Evolutionary conservation across 2,329 filamentous ascomycete genomes (phyloP).

Genomic region (Penicillium sp.): DNA sequence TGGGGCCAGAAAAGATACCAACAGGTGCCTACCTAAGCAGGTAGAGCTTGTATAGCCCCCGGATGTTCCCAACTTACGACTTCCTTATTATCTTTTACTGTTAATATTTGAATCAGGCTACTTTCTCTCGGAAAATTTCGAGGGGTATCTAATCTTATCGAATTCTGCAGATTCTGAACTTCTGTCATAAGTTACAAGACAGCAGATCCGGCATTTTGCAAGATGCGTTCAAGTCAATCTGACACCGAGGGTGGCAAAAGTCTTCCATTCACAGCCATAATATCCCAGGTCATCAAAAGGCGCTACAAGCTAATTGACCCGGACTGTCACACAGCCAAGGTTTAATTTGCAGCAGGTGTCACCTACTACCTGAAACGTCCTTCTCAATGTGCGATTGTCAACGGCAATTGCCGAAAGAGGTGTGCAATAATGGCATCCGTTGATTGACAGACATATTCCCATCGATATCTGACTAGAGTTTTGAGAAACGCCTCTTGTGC

Average conservation of each 20-base stretch:
- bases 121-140: background rate
- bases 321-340: background rate
- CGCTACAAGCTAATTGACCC: background rate
- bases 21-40: slow-evolving; percentile 3
- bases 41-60: background rate
- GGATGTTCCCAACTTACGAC: too few species aligned
- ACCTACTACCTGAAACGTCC: background rate
- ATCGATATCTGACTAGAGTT: background rate
- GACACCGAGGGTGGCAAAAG: background rate
- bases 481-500: background rate
- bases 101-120: too few species aligned
- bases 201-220: background rate
- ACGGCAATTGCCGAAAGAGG: background rate
- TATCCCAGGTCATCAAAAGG: background rate
- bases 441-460: background rate
- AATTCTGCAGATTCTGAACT: background rate
- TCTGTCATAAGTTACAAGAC: background rate
- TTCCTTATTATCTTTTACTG: too few species aligned
- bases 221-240: background rate
- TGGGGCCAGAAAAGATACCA: slow-evolving; percentile 17
- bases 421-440: background rate
- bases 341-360: background rate
- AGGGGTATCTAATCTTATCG: too few species aligned
- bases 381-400: background rate
- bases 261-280: background rate